phyloP scores from a whole-genome alignment of 2,329 filamentous ascomycete genomes.

The Diaporthe citriasiana region DNA sequence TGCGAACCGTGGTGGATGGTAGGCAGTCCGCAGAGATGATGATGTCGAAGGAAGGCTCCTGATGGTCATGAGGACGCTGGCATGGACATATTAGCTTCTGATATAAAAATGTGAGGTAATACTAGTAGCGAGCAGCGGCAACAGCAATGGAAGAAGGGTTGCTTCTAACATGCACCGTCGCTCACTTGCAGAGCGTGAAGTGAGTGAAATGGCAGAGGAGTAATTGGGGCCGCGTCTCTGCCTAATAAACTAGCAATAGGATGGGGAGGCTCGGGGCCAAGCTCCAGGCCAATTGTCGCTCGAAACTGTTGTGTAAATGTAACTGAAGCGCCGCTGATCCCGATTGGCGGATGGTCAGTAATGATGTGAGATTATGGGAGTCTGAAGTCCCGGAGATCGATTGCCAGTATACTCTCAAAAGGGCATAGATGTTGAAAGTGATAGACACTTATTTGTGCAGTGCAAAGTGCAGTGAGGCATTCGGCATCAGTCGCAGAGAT shows the following conservation, averaged over 20 bases:
- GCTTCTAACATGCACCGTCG: background rate
- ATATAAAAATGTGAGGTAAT: background rate
- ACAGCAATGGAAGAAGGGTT: background rate
- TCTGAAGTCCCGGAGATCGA: background rate
- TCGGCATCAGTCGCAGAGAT: background rate
- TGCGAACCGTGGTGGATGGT: too few relatives aligned
- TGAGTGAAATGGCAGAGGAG: background rate
- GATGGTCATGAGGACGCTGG: background rate
- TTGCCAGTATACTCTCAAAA: too few relatives aligned
- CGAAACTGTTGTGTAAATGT: background rate
- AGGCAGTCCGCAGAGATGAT: background rate
- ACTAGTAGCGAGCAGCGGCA: background rate
- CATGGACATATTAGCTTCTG: background rate
- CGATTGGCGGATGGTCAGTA: background rate
- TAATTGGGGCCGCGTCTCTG: too few relatives aligned
- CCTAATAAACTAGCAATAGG: background rate
- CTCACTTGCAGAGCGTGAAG: background rate
- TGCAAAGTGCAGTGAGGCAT: background rate
- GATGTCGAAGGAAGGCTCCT: background rate
- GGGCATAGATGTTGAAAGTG: background rate
- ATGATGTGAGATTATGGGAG: background rate
- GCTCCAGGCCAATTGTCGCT: background rate
- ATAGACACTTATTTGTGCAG: background rate
- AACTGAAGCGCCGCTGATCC: background rate
- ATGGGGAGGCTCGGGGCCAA: background rate